phyloP scores from a whole-genome alignment of 2,329 filamentous ascomycete genomes.

The Aureobasidium sp. region DNA sequence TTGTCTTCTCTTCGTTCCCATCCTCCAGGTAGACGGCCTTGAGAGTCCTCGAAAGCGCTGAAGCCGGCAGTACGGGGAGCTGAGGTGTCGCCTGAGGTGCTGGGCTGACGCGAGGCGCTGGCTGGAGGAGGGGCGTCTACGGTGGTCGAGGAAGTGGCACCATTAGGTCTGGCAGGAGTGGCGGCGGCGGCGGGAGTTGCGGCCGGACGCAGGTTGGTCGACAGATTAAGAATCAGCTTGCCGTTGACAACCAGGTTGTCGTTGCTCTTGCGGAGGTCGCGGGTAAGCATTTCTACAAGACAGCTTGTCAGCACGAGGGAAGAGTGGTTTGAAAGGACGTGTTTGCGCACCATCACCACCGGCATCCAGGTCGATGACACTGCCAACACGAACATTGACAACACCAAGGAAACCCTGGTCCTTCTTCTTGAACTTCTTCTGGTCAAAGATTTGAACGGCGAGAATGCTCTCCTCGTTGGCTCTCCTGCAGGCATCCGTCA shows the following conservation, averaged over 20 bases:
- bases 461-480: slow-evolving; percentile 94
- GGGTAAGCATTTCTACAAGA: slow-evolving; percentile 78
- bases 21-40: slow-evolving; percentile 81
- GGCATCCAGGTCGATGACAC: slow-evolving; percentile 82
- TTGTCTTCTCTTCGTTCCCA: slow-evolving; percentile 98
- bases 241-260: slow-evolving; percentile 97
- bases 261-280: slow-evolving; percentile 94
- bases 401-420: slow-evolving; percentile 97
- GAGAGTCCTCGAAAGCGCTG: slow-evolving; percentile 90
- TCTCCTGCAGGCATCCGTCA: slow-evolving; percentile 47
- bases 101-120: slow-evolving; percentile 23
- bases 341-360: slow-evolving; percentile 73
- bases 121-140: slow-evolving; percentile 20
- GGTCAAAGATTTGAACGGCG: slow-evolving; percentile 97
- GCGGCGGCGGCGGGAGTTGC: slow-evolving; percentile 31
- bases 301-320: slow-evolving; percentile 9
- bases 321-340: background rate
- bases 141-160: slow-evolving; percentile 11
- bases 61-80: slow-evolving; percentile 43
- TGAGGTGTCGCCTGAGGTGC: slow-evolving; percentile 14
- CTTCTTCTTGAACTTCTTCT: slow-evolving; percentile 99
- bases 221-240: slow-evolving; percentile 93
- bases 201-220: slow-evolving; percentile 75
- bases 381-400: slow-evolving; percentile 92
- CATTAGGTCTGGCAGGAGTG: slow-evolving; percentile 25